phyloP scores from a whole-genome alignment of 1,139 yeast species.

The Yamadazyma diospyri region DNA sequence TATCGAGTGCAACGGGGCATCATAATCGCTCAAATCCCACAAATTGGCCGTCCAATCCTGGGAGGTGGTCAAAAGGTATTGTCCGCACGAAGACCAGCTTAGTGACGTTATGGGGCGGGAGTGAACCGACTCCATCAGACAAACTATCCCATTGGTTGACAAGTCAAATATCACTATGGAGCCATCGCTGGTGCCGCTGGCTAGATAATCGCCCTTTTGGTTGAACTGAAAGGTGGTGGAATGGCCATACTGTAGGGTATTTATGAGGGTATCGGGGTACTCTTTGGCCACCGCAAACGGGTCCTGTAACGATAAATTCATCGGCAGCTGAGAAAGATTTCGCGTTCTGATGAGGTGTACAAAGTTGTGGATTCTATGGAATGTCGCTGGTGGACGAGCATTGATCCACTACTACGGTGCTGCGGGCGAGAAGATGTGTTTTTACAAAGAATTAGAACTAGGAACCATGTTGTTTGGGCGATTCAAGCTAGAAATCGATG shows the following conservation, averaged over 20 bases:
- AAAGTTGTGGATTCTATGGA: neutral
- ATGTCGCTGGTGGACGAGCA: neutral
- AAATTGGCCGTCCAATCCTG: slow-evolving; percentile 81
- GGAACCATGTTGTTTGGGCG: slow-evolving; percentile 57
- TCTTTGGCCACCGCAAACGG: slow-evolving; percentile 93
- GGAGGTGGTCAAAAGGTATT: slow-evolving; percentile 68
- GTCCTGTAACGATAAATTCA: slow-evolving; percentile 86
- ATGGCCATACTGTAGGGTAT: slow-evolving; percentile 64
- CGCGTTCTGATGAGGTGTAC: slow-evolving; percentile 1
- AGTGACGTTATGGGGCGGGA: slow-evolving; percentile 72
- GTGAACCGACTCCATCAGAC: slow-evolving; percentile 57
- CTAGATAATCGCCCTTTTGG: slow-evolving; percentile 80
- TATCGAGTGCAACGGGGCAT: slow-evolving; percentile 34
- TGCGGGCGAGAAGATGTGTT: slow-evolving; percentile 61
- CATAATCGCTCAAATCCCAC: slow-evolving; percentile 64
- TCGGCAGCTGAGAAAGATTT: slow-evolving; percentile 16
- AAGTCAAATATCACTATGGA: slow-evolving; percentile 74
- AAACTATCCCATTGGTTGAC: slow-evolving; percentile 51
- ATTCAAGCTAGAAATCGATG: slow-evolving; percentile 55
- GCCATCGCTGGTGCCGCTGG: slow-evolving; percentile 83
- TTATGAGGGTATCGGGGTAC: slow-evolving; percentile 78
- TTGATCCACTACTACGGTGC: slow-evolving; percentile 49
- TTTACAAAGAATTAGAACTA: slow-evolving; percentile 58
- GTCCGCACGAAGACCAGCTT: slow-evolving; percentile 74
- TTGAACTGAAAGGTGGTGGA: slow-evolving; percentile 74